Conservation (phyloP, 2,329 filamentous ascomycete species). For the Paraconiothyrium brasiliense region DNA sequence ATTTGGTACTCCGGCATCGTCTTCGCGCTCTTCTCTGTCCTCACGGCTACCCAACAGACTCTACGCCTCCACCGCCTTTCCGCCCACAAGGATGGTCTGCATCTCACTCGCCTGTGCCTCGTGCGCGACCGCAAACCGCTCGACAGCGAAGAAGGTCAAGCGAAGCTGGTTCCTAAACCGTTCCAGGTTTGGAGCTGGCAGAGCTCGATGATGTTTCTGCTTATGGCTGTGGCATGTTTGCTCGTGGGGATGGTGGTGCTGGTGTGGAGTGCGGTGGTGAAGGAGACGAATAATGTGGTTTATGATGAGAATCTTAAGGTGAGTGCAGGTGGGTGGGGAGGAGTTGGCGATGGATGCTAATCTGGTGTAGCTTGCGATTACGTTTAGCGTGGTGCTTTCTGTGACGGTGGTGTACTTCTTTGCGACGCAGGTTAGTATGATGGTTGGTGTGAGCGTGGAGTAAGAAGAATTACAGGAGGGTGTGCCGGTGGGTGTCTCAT, state of each 20-base stretch:
- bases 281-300: slow-evolving; percentile 1
- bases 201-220: slow-evolving; percentile 16
- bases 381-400: slow-evolving; percentile 13
- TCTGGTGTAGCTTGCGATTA: slow-evolving; percentile 9
- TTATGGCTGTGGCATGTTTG: slow-evolving; percentile 17
- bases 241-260: slow-evolving; percentile 16
- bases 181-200: slow-evolving; percentile 22
- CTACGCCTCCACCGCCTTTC: slow-evolving; percentile 17
- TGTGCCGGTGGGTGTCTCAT: neutral
- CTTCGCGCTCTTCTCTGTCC: slow-evolving; percentile 20
- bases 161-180: slow-evolving; percentile 15
- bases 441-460: slow-evolving; percentile 19
- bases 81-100: slow-evolving; percentile 14
- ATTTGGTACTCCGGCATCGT: slow-evolving; percentile 21
- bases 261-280: slow-evolving; percentile 12
- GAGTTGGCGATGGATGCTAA: neutral
- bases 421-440: slow-evolving; percentile 19
- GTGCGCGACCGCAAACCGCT: slow-evolving; percentile 19
- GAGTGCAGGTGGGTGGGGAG: neutral
- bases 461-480: neutral
- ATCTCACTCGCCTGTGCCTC: slow-evolving; percentile 17
- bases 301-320: slow-evolving; percentile 17
- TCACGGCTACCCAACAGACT: slow-evolving; percentile 19
- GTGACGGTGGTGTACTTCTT: slow-evolving; percentile 12
- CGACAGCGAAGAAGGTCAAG: slow-evolving; percentile 16